Evolutionary conservation across 305 asterid species (phyloP).

Genomic region (Plantago coronopus): DNA sequence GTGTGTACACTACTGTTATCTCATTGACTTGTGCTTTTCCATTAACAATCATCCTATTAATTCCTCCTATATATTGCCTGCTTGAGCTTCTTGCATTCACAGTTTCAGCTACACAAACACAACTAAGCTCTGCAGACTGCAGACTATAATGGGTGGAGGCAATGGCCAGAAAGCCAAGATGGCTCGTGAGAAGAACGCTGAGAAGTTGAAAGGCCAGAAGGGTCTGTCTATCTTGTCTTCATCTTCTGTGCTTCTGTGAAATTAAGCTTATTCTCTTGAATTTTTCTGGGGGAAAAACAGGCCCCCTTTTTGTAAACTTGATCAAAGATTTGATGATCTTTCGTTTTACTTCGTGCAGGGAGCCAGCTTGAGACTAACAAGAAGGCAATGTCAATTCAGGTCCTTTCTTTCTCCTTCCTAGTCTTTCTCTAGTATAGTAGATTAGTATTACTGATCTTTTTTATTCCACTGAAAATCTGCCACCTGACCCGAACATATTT

Average conservation of each 20-base stretch:
- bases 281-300: not conserved
- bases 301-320: not conserved
- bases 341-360: not conserved
- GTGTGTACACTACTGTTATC: not conserved
- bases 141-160: slow-evolving; percentile 14
- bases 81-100: too few relatives aligned
- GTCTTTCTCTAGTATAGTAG: too few relatives aligned
- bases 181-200: slow-evolving; percentile 5
- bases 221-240: not conserved
- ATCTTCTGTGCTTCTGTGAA: not conserved
- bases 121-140: not conserved
- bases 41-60: not conserved
- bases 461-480: too few relatives aligned
- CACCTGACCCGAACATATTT: too few relatives aligned
- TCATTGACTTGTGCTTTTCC: slow-evolving; percentile 5
- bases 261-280: not conserved
- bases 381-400: slow-evolving; percentile 13
- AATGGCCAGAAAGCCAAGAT: slow-evolving; percentile 12
- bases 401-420: not conserved
- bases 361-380: slow-evolving; percentile 11
- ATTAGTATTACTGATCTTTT: not conserved
- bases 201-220: slow-evolving; percentile 9
- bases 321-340: not conserved
- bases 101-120: not conserved
- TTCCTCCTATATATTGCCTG: too few relatives aligned